Conservation (phyloP, 1,284 basidiomycete genomes). For the Leucoagaricus sp. region DNA sequence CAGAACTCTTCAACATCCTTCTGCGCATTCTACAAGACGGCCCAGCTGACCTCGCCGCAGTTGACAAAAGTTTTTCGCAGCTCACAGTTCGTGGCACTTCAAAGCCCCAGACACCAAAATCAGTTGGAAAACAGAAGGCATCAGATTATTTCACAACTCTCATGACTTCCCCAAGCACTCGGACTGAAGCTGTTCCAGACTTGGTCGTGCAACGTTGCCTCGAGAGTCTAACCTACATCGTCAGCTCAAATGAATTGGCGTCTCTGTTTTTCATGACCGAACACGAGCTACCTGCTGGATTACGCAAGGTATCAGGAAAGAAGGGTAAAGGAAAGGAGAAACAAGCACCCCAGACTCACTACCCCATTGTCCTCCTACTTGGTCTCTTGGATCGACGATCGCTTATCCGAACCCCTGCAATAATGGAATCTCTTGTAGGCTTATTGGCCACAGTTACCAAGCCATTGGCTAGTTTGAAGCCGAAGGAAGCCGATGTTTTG, state of each 20-base stretch:
- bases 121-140: slow-evolving; percentile 69
- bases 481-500: background rate
- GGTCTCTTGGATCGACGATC: slow-evolving; percentile 84
- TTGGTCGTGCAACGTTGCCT: slow-evolving; percentile 91
- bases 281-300: slow-evolving; percentile 81
- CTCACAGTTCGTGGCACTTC: slow-evolving; percentile 74
- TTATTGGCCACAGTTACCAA: slow-evolving; percentile 86
- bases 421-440: slow-evolving; percentile 89
- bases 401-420: slow-evolving; percentile 82
- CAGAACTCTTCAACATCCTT: slow-evolving; percentile 91
- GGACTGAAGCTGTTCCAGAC: slow-evolving; percentile 85
- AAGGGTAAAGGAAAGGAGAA: slow-evolving; percentile 96
- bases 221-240: slow-evolving; percentile 86
- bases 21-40: slow-evolving; percentile 94
- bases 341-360: slow-evolving; percentile 78
- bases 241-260: slow-evolving; percentile 79
- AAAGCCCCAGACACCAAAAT: slow-evolving; percentile 69
- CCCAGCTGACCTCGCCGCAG: slow-evolving; percentile 86
- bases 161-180: slow-evolving; percentile 62
- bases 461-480: slow-evolving; percentile 67
- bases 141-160: slow-evolving; percentile 54
- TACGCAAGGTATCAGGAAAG: slow-evolving; percentile 68
- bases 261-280: slow-evolving; percentile 94
- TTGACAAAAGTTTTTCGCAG: slow-evolving; percentile 94
- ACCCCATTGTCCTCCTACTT: slow-evolving; percentile 87